These are phyloP conservation scores for Pythium dissimile DNA, from an alignment of 352 stramenopile species.

Conservation along the genomic window DNA sequence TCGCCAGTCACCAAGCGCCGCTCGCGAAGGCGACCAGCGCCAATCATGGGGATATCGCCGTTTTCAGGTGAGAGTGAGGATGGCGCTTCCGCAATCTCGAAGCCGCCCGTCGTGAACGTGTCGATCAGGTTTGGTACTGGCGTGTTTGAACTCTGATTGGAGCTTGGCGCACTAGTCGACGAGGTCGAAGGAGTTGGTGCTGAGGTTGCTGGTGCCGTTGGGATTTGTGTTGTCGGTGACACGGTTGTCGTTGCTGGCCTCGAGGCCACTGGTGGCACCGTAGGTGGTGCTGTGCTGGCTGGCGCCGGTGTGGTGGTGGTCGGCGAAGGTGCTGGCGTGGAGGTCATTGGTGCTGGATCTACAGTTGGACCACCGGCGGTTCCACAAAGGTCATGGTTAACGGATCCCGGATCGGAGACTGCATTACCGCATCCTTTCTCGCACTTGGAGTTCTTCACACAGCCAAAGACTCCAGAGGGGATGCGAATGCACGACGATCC, in stretches of 20 bases:
- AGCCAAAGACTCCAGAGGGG: conserved; percentile 14
- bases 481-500: conserved; percentile 16
- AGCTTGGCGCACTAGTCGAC: neutral
- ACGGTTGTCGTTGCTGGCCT: neutral
- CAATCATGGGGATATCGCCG: neutral
- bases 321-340: neutral
- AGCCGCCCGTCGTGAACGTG: neutral
- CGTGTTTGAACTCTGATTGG: no score
- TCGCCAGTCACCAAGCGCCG: no score
- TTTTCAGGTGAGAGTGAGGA: neutral
- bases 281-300: neutral
- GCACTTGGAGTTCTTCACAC: conserved; percentile 14
- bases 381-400: neutral
- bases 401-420: neutral
- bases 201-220: neutral
- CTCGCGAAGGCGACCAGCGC: no score
- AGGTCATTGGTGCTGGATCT: neutral
- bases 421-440: neutral
- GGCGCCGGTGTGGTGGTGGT: neutral
- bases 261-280: neutral
- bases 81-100: neutral
- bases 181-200: neutral
- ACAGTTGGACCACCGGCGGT: neutral
- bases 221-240: neutral
- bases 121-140: neutral